These are phyloP conservation scores for Epichloe gansuensis DNA, from an alignment of 2,329 filamentous ascomycete species.

Conservation along the genomic window DNA sequence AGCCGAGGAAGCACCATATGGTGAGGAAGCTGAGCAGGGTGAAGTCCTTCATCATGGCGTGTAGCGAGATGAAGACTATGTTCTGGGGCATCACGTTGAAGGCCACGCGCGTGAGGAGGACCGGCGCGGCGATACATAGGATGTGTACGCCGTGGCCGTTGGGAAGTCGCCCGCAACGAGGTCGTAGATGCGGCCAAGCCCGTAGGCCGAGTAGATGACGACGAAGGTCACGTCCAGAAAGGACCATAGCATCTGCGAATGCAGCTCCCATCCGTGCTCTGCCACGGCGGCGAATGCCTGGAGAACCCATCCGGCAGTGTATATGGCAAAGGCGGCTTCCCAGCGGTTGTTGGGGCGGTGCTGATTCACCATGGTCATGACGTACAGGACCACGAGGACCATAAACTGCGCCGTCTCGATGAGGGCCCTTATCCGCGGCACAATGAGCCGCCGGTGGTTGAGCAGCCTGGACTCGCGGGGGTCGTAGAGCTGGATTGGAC, in stretches of 20 bases:
- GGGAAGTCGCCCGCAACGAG: conserved; percentile 30
- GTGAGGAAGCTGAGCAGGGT: conserved; percentile 52
- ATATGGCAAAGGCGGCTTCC: conserved; percentile 50
- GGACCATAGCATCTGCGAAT: conserved; percentile 63
- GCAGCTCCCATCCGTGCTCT: conserved; percentile 54
- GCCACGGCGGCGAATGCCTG: conserved; percentile 53
- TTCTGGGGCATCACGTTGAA: conserved; percentile 65
- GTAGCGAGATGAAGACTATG: conserved; percentile 60
- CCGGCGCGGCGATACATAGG: conserved; percentile 51
- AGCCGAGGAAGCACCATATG: conserved; percentile 57
- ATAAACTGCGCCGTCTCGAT: conserved; percentile 54
- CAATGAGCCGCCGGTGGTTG: conserved; percentile 60
- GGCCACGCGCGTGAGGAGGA: conserved; percentile 57
- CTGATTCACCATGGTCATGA: conserved; percentile 49
- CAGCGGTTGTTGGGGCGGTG: conserved; percentile 33
- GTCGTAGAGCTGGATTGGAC: conserved; percentile 57
- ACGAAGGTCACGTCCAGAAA: conserved; percentile 62
- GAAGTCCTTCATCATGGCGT: conserved; percentile 65
- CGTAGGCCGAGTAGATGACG: conserved; percentile 48
- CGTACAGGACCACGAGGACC: conserved; percentile 48
- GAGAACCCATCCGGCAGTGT: conserved; percentile 53
- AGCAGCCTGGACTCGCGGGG: conserved; percentile 53
- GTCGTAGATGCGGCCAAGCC: conserved; percentile 46
- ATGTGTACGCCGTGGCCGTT: conserved; percentile 49
- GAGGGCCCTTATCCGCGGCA: conserved; percentile 52